These are phyloP conservation scores for Claviceps africana DNA, from an alignment of 2,329 filamentous ascomycete species.

Conservation along the genomic window DNA sequence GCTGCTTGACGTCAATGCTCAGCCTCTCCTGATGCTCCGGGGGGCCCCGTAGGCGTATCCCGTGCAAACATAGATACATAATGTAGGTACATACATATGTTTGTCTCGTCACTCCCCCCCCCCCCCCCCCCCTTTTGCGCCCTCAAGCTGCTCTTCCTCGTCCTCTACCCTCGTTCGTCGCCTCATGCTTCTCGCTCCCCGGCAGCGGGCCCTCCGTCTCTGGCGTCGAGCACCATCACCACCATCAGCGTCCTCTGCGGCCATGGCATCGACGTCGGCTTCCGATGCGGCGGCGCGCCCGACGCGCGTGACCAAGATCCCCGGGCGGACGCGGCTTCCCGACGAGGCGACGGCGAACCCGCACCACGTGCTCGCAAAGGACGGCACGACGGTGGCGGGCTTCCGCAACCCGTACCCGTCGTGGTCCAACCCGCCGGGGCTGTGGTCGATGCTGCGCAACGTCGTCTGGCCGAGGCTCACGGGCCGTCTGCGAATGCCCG, in stretches of 20 bases:
- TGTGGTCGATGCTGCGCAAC: constrained; percentile 15
- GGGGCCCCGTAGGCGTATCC: too few species aligned
- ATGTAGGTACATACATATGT: too few species aligned
- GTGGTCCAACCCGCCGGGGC: constrained; percentile 13
- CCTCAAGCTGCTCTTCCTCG: too few species aligned
- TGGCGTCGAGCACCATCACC: constrained; percentile 1
- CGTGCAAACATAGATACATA: too few species aligned
- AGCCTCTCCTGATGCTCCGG: background rate
- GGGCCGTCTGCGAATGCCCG: constrained; percentile 32
- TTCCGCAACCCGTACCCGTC: constrained; percentile 42
- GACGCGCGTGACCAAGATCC: constrained; percentile 11
- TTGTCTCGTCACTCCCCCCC: too few species aligned
- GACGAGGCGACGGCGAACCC: constrained; percentile 29
- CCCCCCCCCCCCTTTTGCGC: too few species aligned
- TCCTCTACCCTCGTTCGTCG: background rate
- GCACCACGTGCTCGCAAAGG: constrained; percentile 31
- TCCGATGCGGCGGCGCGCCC: constrained; percentile 14
- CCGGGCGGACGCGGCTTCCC: constrained; percentile 20
- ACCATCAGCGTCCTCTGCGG: background rate
- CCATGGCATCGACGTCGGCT: constrained; percentile 4
- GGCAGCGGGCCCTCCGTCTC: constrained; percentile 5
- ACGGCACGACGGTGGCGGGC: constrained; percentile 22
- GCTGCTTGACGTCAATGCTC: background rate
- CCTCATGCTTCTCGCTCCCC: constrained; percentile 1
- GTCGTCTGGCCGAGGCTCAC: constrained; percentile 25